A percentile compares a stretch with the other conserved stretches of the same genome.
Conservation (phyloP, 129 eudicot genomes). For the Helianthus annuus region HanXRQr2.0-SUNRISE NC_035441.2:156290227-156290726, state of each 20-base stretch:
- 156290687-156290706: too few species aligned
- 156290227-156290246: not conserved
- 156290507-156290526: not conserved
- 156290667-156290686: too few species aligned
- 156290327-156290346: slow-evolving; percentile 15
- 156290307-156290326: not conserved
- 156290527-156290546: not conserved
- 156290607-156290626: too few species aligned
- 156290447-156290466: slow-evolving; percentile 62
- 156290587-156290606: too few species aligned
- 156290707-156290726: too few species aligned
- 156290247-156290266: not conserved
- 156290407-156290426: slow-evolving; percentile 50
- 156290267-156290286: slow-evolving; percentile 10
- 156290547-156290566: too few species aligned
- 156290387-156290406: slow-evolving; percentile 14
- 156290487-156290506: slow-evolving; percentile 15
- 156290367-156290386: slow-evolving; percentile 12
- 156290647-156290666: too few species aligned
- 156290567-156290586: too few species aligned
- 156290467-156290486: slow-evolving; percentile 58
- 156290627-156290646: too few species aligned
- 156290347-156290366: slow-evolving; percentile 16
- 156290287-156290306: slow-evolving; percentile 1
- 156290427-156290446: slow-evolving; percentile 52